Conservation (phyloP, 768 basidiomycete species). For the Rhodotorula sphaerocarpa region DNA sequence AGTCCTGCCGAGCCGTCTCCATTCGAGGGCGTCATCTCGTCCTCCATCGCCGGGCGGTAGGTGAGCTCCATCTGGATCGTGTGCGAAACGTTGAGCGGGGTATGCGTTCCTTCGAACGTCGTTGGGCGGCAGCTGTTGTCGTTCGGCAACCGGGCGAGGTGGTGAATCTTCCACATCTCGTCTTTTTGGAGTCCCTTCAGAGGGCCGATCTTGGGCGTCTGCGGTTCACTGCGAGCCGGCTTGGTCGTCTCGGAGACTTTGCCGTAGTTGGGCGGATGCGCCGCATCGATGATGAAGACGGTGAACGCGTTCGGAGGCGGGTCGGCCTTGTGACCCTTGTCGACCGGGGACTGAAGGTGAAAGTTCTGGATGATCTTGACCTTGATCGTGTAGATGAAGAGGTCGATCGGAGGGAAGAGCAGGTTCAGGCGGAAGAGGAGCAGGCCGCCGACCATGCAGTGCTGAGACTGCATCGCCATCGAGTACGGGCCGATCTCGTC, state of each 20-base stretch:
- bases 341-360: constrained; percentile 17
- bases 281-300: constrained; percentile 29
- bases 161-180: constrained; percentile 24
- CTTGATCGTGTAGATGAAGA: constrained; percentile 33
- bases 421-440: constrained; percentile 34
- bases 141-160: constrained; percentile 34
- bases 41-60: constrained; percentile 25
- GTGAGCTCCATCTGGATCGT: constrained; percentile 27
- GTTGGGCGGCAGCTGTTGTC: constrained; percentile 33
- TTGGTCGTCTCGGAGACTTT: constrained; percentile 13
- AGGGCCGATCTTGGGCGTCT: constrained; percentile 16
- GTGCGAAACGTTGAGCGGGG: constrained; percentile 26
- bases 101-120: constrained; percentile 26
- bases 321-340: constrained; percentile 2
- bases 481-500: constrained; percentile 34
- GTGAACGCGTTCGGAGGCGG: constrained; percentile 16
- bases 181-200: constrained; percentile 17
- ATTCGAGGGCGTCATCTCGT: not conserved
- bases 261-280: constrained; percentile 28
- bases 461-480: constrained; percentile 20
- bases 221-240: not conserved
- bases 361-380: constrained; percentile 34
- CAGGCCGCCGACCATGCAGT: constrained; percentile 34
- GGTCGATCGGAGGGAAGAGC: constrained; percentile 23
- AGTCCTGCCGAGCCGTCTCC: no score